These are phyloP conservation scores for Dothistroma septosporum DNA, from an alignment of 2,329 filamentous ascomycete genomes.

Conservation along the genomic window DNA sequence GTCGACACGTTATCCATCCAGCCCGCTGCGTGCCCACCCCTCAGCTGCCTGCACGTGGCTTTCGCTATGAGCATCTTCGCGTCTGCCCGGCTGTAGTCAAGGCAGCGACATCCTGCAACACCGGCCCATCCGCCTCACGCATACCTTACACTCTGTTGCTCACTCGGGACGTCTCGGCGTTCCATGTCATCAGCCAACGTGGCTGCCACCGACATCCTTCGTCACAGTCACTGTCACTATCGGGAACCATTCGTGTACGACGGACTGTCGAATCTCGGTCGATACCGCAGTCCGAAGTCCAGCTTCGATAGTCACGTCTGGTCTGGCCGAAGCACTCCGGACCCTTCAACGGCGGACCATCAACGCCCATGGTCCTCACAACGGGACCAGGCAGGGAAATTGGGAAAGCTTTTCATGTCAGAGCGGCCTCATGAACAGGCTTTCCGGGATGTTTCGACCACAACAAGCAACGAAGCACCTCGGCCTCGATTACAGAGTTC, in stretches of 20 bases:
- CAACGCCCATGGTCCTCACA: constrained; percentile 32
- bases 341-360: constrained; percentile 19
- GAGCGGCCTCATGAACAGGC: constrained; percentile 26
- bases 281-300: constrained; percentile 9
- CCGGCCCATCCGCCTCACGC: constrained; percentile 1
- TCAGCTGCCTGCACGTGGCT: background rate
- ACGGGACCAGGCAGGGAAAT: constrained; percentile 25
- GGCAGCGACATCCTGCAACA: constrained; percentile 2
- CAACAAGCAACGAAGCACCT: constrained; percentile 15
- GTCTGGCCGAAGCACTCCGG: constrained; percentile 15
- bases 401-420: constrained; percentile 36
- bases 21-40: background rate
- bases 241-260: constrained; percentile 16
- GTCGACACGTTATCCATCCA: background rate
- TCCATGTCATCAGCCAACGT: constrained; percentile 29
- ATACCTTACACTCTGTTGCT: constrained; percentile 3
- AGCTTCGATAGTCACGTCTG: constrained; percentile 9
- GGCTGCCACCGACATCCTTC: constrained; percentile 30
- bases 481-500: background rate
- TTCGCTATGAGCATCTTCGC: constrained; percentile 13
- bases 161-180: constrained; percentile 24
- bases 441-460: constrained; percentile 24
- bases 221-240: constrained; percentile 27
- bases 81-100: constrained; percentile 9
- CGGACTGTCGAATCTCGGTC: constrained; percentile 8